Evolutionary conservation across 2,329 filamentous ascomycete species (phyloP), one percentile per base, ranked within the genome.

Genomic region (Colletotrichum tropicale): DNA sequence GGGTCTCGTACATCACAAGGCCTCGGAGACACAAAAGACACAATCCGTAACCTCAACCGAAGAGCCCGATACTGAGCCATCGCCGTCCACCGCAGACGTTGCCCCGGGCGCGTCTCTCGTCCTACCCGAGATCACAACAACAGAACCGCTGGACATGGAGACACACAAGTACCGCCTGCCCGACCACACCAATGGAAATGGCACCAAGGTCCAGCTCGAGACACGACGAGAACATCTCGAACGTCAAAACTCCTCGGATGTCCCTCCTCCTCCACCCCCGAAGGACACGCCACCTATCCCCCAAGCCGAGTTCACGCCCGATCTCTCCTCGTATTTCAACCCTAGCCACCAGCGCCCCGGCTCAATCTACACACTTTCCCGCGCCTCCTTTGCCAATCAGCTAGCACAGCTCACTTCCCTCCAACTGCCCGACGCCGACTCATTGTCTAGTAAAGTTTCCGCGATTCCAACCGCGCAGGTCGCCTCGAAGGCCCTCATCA

Each of bases 331-430:
- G 48, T 94, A 94, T 83, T 95, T 95, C 83, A 92, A 93, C 48
- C 91, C 92, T 6, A 91, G 91, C 26, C 87, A 92, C 61, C 91
- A 91, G 74, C 91, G 96, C 15, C 90, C 96, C 5, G 94, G 94
- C 56, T 98, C 96, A 43, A 96, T 98, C 79, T 98, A 98, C 85
- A 98, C 97, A 3, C 91, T 99, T 74, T 98, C 96, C 3, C 92
- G 96, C 60, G 94, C 94, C 38, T 98, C 96, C 8, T 98, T 99
- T 84, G 95, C 95, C 77, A 98, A 95, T 80, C 97, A 98, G 84
- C 91, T 98, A 69, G 95, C 95, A 64, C 96, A 98, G 83, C 89
- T 99, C 78, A 98, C 96, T 0, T 96, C 96, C 21, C 93, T 98
- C 74, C 94, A 95, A 80, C 90, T 98, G 3, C 97, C 97, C 2